Evolutionary conservation across 805 yeast species (phyloP), one percentile per base, ranked within the genome.

Genomic region (Saccharomycopsis selenospora): DNA sequence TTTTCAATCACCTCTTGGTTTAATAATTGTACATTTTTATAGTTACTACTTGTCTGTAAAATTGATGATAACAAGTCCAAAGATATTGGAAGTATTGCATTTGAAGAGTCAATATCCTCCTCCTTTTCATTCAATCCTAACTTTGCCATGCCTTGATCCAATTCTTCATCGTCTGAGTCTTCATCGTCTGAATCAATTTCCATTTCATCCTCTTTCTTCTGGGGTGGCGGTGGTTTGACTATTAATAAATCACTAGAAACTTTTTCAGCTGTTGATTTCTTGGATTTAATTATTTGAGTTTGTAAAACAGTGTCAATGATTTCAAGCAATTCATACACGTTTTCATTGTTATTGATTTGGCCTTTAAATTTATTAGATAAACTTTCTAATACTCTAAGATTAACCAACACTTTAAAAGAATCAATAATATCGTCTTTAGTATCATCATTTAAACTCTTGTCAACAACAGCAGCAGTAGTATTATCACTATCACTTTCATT

Each of bases 341-440:
- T 63, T 0, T 89, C 81, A 2, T 63, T 64, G 11, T 61, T 65
- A 18, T 66, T 50, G 23, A 71, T 48, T 18, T 70, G 70, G 6
- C 79, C 77, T 51, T 77, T 82, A 58, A 82, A 80, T 13, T 70
- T 68, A 3, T 73, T 72, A 22, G 80, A 77, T 28, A 86, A 64
- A 27, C 66, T 63, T 58, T 88, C 93, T 45, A 90, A 62, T 8
- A 87, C 59, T 51, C 82, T 75, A 50, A 87, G 66, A 57, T 84
- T 82, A 4, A 79, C 65, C 30, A 85, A 65, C 47, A 76, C 68
- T 5, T 72, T 55, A 46, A 77, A 72, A n/a, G 86, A 82, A 51
- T 73, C 71, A 3, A 67, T 66, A 2, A 65, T 67, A 3, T 57
- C 63, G 20, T 57, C 55, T 1, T 57, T 56, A 33, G 38, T 33